These are phyloP conservation scores for Acanthamoeba triangularis DNA, from an alignment of 208 protist genomes.

Conservation along the genomic window DNA sequence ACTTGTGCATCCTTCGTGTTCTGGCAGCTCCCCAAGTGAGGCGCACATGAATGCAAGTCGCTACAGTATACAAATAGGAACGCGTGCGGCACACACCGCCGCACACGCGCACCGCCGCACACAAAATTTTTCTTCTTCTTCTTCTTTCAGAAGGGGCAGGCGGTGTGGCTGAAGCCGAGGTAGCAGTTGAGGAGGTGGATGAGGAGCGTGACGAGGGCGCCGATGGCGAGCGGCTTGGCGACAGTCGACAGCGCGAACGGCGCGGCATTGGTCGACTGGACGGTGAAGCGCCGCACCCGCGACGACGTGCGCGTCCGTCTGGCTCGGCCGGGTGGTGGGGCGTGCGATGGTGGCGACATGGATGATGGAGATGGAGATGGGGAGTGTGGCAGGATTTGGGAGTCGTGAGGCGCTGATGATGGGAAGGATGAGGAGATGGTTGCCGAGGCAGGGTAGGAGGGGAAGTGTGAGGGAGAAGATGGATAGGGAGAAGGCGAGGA, in stretches of 20 bases:
- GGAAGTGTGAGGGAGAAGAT: conserved; percentile 4
- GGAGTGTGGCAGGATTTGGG: not conserved
- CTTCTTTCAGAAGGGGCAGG: not conserved
- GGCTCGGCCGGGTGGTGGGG: not conserved
- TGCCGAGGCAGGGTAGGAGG: not conserved
- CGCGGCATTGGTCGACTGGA: not conserved
- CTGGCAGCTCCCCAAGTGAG: no score
- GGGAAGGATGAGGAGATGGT: not conserved
- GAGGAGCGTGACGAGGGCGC: conserved; percentile 1
- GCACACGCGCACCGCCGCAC: no score
- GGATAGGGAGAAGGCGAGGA: not conserved
- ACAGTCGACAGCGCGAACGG: not conserved
- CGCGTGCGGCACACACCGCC: no score
- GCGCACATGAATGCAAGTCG: no score
- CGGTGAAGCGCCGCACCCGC: conserved; percentile 11
- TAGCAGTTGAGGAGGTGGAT: conserved; percentile 56
- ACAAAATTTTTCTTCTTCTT: no score
- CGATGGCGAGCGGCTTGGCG: not conserved
- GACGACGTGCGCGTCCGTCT: not conserved
- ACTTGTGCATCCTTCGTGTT: not conserved
- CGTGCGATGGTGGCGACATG: not conserved
- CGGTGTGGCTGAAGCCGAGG: conserved; percentile 28
- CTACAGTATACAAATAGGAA: no score
- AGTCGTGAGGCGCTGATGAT: no score
- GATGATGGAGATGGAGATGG: not conserved